phyloP scores from a whole-genome alignment of 2,329 filamentous ascomycete genomes.

The Colletotrichum liriopes region DNA sequence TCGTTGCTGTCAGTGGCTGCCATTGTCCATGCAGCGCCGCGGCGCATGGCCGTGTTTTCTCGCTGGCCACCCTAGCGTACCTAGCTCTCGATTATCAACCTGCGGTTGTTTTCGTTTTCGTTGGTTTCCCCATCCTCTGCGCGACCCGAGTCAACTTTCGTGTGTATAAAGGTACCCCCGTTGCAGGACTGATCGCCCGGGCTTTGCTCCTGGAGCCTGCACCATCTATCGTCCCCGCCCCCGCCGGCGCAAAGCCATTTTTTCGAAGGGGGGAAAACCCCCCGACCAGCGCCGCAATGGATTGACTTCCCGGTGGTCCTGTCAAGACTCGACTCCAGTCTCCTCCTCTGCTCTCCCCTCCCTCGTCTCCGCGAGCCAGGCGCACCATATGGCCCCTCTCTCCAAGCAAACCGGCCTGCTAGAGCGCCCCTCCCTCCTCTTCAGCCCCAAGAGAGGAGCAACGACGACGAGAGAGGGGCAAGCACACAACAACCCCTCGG shows the following conservation, averaged over 20 bases:
- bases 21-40: neutral
- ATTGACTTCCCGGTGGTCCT: conserved; percentile 28
- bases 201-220: conserved; percentile 32
- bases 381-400: conserved; percentile 21
- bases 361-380: conserved; percentile 27
- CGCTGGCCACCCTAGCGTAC: neutral
- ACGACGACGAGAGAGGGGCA: conserved; percentile 12
- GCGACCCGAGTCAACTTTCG: conserved; percentile 5
- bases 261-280: neutral
- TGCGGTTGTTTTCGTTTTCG: conserved; percentile 6
- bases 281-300: conserved; percentile 22
- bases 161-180: conserved; percentile 3
- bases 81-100: no score
- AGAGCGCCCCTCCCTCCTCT: conserved; percentile 13
- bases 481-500: conserved; percentile 8
- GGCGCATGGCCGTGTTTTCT: neutral
- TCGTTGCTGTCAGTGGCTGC: neutral
- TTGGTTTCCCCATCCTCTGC: neutral
- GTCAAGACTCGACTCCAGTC: conserved; percentile 21
- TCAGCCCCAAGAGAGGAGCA: conserved; percentile 28
- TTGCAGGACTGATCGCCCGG: conserved; percentile 12
- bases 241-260: conserved; percentile 34
- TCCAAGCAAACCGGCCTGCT: neutral
- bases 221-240: conserved; percentile 35
- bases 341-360: conserved; percentile 12